Evolutionary conservation across 306 rosid genomes (phyloP), one percentile per base, ranked within the genome.

Genomic region (Vigna angularis): DNA sequence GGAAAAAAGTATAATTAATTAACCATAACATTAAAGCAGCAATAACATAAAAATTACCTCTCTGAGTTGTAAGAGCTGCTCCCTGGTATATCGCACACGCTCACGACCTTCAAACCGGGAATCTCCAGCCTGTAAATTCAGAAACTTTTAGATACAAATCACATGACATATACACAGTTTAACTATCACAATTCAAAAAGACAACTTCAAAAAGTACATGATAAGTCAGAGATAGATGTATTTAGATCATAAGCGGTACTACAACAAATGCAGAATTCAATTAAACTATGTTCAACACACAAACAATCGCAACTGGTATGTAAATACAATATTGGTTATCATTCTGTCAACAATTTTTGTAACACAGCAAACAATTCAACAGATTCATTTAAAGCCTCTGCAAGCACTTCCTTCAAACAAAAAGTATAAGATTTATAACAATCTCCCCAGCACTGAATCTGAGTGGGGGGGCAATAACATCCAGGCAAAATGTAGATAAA

Each of bases 81-180:
- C 98, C 59, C 87, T 86, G 45, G 89, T 86, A 84, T 90, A 96
- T 24, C 84, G 85, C 79, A 93, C 94, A 6, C 83, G 88, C 74
- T 96, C 98, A 28, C 82, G 96, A 57, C 94, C 93, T 77, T 96
- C 99, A 80, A 93, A 93, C 74, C 97, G 86, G 5, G 91, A 69
- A 73, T 96, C 99, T 80, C 96, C 99, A 73, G 84, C 84, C 99
- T 93, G 77, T 66, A 80, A 76, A 79, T 59, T 14, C 36, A 84
- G 52, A 59, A 65, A n/a, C n/a, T 63, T 69, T 67, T 76, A 55
- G 30, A 82, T 51, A 42, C 55, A 72, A 70, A 71, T 64, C 12
- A 7, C 48, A 17, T 59, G 17, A 28, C 70, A 73, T 7, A 28
- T 32, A 47, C 42, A 49, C 12, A 30, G 75, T 63, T 71, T 24